Evolutionary conservation across 805 yeast genomes (phyloP).

Genomic region (Candida quercuum): DNA sequence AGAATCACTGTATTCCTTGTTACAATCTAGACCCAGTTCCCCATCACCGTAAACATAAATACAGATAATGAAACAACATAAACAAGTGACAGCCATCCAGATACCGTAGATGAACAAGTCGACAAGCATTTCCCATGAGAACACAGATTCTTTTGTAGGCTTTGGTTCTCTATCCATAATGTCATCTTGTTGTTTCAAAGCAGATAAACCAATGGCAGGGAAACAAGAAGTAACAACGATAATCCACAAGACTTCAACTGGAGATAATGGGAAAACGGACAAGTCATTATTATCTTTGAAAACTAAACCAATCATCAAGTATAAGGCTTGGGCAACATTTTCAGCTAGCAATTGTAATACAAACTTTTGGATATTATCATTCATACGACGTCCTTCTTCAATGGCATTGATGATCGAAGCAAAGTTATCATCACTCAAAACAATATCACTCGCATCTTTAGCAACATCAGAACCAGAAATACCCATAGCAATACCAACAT

Average conservation of each 20-base stretch:
- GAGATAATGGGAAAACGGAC: constrained; percentile 80
- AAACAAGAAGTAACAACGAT: constrained; percentile 74
- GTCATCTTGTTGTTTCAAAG: constrained; percentile 55
- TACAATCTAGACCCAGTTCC: constrained; percentile 60
- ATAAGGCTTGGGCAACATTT: constrained; percentile 67
- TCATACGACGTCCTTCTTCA: constrained; percentile 79
- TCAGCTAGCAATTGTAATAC: constrained; percentile 68
- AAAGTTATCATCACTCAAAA: constrained; percentile 70
- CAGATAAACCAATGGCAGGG: constrained; percentile 81
- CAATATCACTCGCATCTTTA: constrained; percentile 78
- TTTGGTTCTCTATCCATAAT: constrained; percentile 62
- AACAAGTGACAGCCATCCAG: constrained; percentile 68
- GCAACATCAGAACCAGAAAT: constrained; percentile 79
- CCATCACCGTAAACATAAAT: constrained; percentile 67
- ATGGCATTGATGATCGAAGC: constrained; percentile 74
- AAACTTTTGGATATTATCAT: constrained; percentile 72
- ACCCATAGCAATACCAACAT: constrained; percentile 85
- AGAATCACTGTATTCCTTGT: constrained; percentile 36
- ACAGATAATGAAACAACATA: constrained; percentile 58
- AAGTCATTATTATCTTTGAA: constrained; percentile 56
- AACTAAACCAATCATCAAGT: constrained; percentile 66
- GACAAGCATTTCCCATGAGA: constrained; percentile 58
- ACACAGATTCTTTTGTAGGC: constrained; percentile 47
- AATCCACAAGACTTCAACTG: constrained; percentile 77
- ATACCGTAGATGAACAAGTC: constrained; percentile 73